Conservation (phyloP, 305 asterid species). For the Fraxinus paxiana region DNA sequence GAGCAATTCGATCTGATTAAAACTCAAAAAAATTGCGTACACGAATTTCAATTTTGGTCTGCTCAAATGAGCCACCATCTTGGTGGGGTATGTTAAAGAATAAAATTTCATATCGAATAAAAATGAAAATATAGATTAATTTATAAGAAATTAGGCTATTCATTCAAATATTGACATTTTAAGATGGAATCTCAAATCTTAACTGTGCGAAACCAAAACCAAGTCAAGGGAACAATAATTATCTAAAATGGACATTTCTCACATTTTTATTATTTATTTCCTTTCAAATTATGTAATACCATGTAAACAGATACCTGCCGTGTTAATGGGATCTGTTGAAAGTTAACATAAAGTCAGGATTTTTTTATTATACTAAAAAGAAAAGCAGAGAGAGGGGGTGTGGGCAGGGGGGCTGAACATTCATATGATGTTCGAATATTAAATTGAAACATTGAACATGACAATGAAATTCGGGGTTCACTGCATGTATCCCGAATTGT, state of each 20-base stretch:
- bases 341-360: not conserved
- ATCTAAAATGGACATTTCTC: not conserved
- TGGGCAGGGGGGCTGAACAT: not conserved
- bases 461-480: slow-evolving; percentile 35
- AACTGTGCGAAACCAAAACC: not conserved
- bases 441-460: slow-evolving; percentile 57
- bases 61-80: no score
- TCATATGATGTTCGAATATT: not conserved
- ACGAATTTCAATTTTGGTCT: no score
- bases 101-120: no score
- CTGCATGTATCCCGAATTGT: slow-evolving; percentile 36
- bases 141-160: no score
- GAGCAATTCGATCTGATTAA: no score
- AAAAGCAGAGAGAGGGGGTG: not conserved
- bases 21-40: no score
- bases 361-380: not conserved
- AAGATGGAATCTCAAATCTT: no score
- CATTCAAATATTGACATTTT: no score
- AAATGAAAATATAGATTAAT: no score
- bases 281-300: not conserved
- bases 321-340: not conserved
- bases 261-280: not conserved
- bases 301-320: not conserved
- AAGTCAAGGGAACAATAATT: not conserved
- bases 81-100: no score